phyloP scores from a whole-genome alignment of 192 early-diverging fungal genomes.

The Funneliformis geosporum region DNA sequence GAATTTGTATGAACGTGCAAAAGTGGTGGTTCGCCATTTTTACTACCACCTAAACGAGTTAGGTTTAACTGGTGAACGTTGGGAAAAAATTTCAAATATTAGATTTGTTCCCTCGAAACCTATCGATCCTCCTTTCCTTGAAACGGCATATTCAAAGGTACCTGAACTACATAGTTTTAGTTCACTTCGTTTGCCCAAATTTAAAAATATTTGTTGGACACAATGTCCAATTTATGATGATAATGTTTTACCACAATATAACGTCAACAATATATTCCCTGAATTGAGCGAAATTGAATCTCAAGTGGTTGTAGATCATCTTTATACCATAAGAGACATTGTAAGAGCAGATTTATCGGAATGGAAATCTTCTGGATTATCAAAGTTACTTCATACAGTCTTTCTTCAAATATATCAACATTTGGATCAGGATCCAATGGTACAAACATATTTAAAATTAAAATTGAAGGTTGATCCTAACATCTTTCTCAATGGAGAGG shows the following conservation, averaged over 20 bases:
- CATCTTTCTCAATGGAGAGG: background rate
- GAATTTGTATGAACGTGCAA: background rate
- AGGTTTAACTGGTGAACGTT: background rate
- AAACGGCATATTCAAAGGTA: background rate
- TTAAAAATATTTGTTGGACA: background rate
- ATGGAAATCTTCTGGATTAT: background rate
- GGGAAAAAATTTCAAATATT: background rate
- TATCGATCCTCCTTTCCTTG: background rate
- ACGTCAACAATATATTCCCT: background rate
- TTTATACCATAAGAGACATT: background rate
- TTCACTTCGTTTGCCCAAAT: background rate
- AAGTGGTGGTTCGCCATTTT: background rate
- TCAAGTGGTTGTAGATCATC: background rate
- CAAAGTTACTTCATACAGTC: background rate
- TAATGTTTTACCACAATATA: background rate
- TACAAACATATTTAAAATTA: background rate
- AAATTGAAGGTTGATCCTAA: background rate
- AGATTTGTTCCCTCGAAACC: background rate
- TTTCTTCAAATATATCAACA: background rate
- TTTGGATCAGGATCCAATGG: background rate
- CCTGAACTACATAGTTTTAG: background rate
- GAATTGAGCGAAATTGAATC: background rate
- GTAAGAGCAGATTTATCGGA: background rate
- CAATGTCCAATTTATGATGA: conserved; percentile 7
- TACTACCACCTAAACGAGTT: background rate